phyloP scores from a whole-genome alignment of 306 rosid genomes.

The Rosa persica region DNA sequence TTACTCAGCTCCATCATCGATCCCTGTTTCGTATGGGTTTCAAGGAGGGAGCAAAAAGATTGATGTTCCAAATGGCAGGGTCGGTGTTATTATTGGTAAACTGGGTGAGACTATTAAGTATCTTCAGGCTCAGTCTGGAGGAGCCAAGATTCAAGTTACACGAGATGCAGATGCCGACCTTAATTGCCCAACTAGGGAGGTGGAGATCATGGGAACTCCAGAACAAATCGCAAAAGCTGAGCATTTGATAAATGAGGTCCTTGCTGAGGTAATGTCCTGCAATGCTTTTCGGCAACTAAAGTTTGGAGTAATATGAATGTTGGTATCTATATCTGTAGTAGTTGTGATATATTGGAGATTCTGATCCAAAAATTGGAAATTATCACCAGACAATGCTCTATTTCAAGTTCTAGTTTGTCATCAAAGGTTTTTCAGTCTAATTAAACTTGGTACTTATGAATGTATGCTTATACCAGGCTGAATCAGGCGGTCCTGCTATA shows the following conservation, averaged over 20 bases:
- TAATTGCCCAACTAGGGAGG: constrained; percentile 54
- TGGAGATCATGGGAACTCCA: constrained; percentile 86
- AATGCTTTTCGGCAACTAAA: background rate
- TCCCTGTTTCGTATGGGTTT: constrained; percentile 63
- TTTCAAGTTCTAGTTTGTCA: background rate
- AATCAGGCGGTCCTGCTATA: constrained; percentile 82
- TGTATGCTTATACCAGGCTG: constrained; percentile 57
- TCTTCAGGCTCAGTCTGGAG: constrained; percentile 93
- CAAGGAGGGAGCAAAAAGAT: constrained; percentile 78
- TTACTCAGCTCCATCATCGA: constrained; percentile 46
- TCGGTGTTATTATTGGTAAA: constrained; percentile 95
- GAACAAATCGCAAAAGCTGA: constrained; percentile 84
- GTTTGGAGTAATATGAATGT: background rate
- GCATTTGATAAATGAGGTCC: constrained; percentile 84
- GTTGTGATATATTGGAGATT: background rate
- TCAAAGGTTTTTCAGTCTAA: background rate
- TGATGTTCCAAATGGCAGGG: constrained; percentile 89
- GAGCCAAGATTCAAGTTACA: constrained; percentile 95
- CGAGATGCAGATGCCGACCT: constrained; percentile 91
- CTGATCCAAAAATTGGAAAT: background rate
- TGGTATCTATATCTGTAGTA: background rate
- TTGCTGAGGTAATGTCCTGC: constrained; percentile 59
- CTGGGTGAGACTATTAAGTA: constrained; percentile 95
- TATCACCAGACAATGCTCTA: background rate
- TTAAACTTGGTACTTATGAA: background rate